Evolutionary conservation across 2,329 filamentous ascomycete genomes (phyloP).

Genomic region (Botryotinia convoluta): DNA sequence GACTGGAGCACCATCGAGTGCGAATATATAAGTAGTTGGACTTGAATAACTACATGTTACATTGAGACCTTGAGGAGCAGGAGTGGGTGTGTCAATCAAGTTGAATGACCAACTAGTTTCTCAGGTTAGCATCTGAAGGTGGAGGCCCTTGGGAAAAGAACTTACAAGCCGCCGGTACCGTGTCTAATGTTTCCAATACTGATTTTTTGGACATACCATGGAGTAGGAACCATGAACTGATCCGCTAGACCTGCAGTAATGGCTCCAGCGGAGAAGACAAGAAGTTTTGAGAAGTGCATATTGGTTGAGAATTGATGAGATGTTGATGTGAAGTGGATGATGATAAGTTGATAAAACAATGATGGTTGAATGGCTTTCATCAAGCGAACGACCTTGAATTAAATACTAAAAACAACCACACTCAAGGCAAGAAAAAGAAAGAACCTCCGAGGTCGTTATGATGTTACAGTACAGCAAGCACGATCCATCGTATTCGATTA

Average conservation of each 20-base stretch:
- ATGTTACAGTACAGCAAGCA: background rate
- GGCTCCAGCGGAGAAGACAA: background rate
- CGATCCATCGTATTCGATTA: background rate
- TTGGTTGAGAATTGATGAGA: background rate
- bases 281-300: constrained; percentile 12
- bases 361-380: background rate
- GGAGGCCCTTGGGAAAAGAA: background rate
- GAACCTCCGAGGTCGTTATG: background rate
- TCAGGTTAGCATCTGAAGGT: background rate
- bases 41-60: constrained; percentile 24
- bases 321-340: background rate
- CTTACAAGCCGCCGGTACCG: constrained; percentile 28
- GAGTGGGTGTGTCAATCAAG: constrained; percentile 25
- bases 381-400: background rate
- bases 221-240: constrained; percentile 23
- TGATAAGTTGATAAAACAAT: background rate
- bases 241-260: background rate
- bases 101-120: constrained; percentile 25
- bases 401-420: background rate
- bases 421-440: background rate
- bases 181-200: constrained; percentile 25
- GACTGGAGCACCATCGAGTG: constrained; percentile 21
- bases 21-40: constrained; percentile 22
- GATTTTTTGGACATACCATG: constrained; percentile 25
- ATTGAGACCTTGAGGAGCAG: constrained; percentile 27